A percentile compares a stretch with the other conserved stretches of the same genome.
These are phyloP conservation scores for Sporisorium scitamineum DNA, from an alignment of 1,284 basidiomycete genomes.

Conservation along the genomic window DNA sequence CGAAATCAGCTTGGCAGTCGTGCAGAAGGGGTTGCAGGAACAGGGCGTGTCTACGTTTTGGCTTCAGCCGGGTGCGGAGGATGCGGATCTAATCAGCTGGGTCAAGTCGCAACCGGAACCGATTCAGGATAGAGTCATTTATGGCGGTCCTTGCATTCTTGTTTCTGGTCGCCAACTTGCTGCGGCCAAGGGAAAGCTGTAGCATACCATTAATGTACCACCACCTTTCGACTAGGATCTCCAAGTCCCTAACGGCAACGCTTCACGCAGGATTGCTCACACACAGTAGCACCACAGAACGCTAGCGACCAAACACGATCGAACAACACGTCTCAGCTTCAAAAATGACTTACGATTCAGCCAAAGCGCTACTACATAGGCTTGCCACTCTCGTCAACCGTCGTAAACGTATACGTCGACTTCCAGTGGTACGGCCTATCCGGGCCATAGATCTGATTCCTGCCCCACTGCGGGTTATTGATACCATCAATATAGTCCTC, in stretches of 20 bases:
- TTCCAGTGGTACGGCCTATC: slow-evolving; percentile 59
- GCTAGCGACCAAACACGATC: neutral
- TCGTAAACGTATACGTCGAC: slow-evolving; percentile 56
- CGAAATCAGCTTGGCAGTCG: slow-evolving; percentile 52
- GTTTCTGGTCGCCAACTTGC: slow-evolving; percentile 61
- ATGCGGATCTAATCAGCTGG: slow-evolving; percentile 58
- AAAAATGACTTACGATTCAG: too few species aligned
- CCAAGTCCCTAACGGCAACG: too few species aligned
- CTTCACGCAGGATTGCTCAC: too few species aligned
- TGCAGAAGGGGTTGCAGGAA: slow-evolving; percentile 53
- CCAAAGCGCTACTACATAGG: slow-evolving; percentile 7
- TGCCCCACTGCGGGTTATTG: slow-evolving; percentile 58
- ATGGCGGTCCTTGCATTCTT: slow-evolving; percentile 65
- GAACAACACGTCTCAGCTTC: neutral
- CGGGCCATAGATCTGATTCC: slow-evolving; percentile 57
- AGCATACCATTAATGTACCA: neutral
- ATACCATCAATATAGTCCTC: slow-evolving; percentile 64
- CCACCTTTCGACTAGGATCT: too few species aligned
- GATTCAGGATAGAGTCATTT: slow-evolving; percentile 59
- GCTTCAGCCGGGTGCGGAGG: slow-evolving; percentile 64
- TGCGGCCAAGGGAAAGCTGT: slow-evolving; percentile 61
- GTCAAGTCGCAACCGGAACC: slow-evolving; percentile 50
- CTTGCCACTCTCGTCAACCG: slow-evolving; percentile 47
- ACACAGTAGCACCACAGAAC: neutral
- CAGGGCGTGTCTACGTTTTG: slow-evolving; percentile 57